Evolutionary conservation across 306 rosid genomes (phyloP), one percentile per base, ranked within the genome.

Genomic region (Sicyos baderoa): DNA sequence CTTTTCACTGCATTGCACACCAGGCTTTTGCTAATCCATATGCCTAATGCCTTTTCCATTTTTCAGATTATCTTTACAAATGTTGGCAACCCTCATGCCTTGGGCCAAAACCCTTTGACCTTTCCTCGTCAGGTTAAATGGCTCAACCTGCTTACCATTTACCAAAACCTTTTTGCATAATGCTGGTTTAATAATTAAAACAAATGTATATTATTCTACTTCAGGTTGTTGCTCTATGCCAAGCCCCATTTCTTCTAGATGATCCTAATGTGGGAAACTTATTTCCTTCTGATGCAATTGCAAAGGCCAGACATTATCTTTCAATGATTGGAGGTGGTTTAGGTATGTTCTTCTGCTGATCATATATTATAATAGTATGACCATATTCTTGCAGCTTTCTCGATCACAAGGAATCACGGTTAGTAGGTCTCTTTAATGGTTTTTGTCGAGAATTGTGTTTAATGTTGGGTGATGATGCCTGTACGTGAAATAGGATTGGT

Each of bases 61-160:
- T 63, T 68, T 52, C 91, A 93, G 99, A 93, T 93, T 79, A 85
- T 93, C 82, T 93, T 93, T 83, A 93, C 99, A 27, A 93, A 93
- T 81, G 97, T 93, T 35, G 99, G 99, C 79, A 93, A 93, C 57
- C 99, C 99, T 69, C 99, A 93, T 73, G 99, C 99, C 54, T 78
- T 93, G 54, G 99, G 99, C 75, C 99, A 93, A 84, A 93, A 75
- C 85, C 99, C 99, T 10, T 77, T 93, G 84, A 85, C 84, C 73
- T 93, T 93, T 76, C 99, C 97, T 72, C 99, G 99, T 78, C 99
- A 93, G 99, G 99, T 93, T 71, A 0, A 37, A 37, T 62, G 16
- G 18, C n/a, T 17, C 9, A 9, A 37, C 16, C 42, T 62, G 23
- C 68, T 40, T 40, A 40, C 45, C 45, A 40, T 40, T 18, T 11